These are phyloP conservation scores for Exutisphaerella laricina DNA, from an alignment of 2,329 filamentous ascomycete species.

Conservation along the genomic window DNA sequence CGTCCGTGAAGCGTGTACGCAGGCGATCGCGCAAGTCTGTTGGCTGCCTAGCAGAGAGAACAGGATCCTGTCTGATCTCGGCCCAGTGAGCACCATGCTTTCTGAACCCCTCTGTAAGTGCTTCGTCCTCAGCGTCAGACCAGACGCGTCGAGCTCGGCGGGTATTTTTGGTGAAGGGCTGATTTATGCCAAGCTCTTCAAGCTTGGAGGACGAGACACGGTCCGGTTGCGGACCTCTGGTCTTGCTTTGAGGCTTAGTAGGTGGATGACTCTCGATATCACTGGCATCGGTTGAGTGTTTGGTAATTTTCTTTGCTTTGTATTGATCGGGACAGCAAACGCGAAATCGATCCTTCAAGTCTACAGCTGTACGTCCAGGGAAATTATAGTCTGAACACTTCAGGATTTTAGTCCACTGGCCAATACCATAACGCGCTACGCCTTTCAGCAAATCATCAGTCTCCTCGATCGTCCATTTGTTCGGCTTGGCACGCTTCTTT, in stretches of 20 bases:
- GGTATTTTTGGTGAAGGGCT: conserved; percentile 45
- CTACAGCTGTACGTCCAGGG: conserved; percentile 54
- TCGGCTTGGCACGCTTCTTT: conserved; percentile 32
- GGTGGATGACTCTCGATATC: neutral
- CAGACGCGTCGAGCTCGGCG: conserved; percentile 53
- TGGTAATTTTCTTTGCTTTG: conserved; percentile 5
- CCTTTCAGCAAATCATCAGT: conserved; percentile 54
- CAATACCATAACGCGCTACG: conserved; percentile 56
- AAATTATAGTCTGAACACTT: conserved; percentile 53
- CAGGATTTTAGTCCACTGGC: conserved; percentile 60
- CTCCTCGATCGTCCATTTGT: conserved; percentile 59
- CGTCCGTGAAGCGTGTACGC: conserved; percentile 53
- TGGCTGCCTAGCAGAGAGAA: conserved; percentile 48
- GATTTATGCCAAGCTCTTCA: conserved; percentile 44
- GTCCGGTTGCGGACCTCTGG: conserved; percentile 22
- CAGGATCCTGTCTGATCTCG: conserved; percentile 51
- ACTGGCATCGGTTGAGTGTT: too few species aligned
- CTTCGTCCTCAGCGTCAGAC: conserved; percentile 52
- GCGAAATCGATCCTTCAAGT: conserved; percentile 55
- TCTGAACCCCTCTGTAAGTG: conserved; percentile 53
- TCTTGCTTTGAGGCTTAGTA: conserved; percentile 3
- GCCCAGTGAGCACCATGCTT: conserved; percentile 58
- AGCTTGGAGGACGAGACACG: conserved; percentile 32
- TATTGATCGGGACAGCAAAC: conserved; percentile 28
- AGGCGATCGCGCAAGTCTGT: conserved; percentile 60